Conservation (phyloP, 2,329 filamentous ascomycete species). For the Fusarium succisae region DNA sequence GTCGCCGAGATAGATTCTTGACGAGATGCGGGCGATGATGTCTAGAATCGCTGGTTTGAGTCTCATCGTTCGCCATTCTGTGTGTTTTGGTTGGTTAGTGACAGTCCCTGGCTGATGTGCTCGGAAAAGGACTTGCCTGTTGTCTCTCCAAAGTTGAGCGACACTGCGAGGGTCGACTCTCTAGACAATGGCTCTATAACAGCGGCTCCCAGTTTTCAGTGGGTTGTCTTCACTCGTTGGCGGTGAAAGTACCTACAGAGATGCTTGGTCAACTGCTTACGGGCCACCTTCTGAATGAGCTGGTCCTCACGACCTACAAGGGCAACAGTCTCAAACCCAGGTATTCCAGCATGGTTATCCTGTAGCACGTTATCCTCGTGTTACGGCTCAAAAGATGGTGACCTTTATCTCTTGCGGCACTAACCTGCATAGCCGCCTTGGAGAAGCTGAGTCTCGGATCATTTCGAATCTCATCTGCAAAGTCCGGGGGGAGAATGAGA, state of each 20-base stretch:
- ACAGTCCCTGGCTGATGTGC: fast-evolving
- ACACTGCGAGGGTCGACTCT: not conserved
- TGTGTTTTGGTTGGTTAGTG: not conserved
- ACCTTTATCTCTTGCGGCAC: too few relatives aligned
- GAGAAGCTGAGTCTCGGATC: not conserved
- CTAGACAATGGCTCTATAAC: not conserved
- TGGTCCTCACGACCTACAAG: not conserved
- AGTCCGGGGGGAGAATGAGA: not conserved
- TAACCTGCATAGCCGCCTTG: not conserved
- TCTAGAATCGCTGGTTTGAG: not conserved
- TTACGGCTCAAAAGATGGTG: fast-evolving
- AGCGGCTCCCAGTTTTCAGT: not conserved
- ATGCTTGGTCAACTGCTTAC: not conserved
- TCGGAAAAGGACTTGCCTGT: not conserved
- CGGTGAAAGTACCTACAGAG: not conserved
- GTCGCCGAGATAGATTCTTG: not conserved
- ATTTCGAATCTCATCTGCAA: slow-evolving; percentile 5
- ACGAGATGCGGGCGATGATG: not conserved
- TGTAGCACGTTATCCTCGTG: fast-evolving
- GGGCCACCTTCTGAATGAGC: not conserved
- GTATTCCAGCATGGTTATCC: not conserved
- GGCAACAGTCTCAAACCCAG: not conserved
- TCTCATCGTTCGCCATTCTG: not conserved
- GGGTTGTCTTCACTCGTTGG: fast-evolving
- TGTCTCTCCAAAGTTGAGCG: not conserved